Percentiles rank a stretch among this genome's conserved stretches.
Evolutionary conservation across 805 yeast genomes (phyloP).

Genomic region (Candida michaelii): DNA sequence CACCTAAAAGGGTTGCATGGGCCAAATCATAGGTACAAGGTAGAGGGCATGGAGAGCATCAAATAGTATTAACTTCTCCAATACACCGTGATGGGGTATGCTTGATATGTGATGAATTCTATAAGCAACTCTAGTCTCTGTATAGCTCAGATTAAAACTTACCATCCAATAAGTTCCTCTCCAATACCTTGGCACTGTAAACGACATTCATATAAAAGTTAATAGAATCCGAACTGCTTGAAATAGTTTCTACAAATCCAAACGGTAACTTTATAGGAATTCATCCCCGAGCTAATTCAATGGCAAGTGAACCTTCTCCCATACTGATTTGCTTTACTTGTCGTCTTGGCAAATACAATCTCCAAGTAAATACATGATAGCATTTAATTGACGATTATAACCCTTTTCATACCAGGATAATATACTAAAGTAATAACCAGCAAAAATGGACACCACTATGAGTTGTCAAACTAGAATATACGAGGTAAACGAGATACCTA

Average conservation of each 20-base stretch:
- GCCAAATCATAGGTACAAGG: too few species aligned
- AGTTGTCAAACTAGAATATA: too few species aligned
- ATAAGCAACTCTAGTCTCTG: too few species aligned
- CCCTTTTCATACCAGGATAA: conserved; percentile 76
- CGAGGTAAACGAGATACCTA: too few species aligned
- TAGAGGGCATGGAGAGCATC: too few species aligned
- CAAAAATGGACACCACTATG: conserved; percentile 94
- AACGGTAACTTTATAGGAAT: conserved; percentile 97
- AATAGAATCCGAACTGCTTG: conserved; percentile 76
- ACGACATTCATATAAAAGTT: conserved; percentile 69
- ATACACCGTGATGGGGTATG: too few species aligned
- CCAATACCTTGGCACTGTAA: conserved; percentile 79
- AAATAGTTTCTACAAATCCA: conserved; percentile 78
- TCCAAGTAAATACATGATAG: conserved; percentile 80
- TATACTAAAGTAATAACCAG: conserved; percentile 96
- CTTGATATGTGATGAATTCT: too few species aligned
- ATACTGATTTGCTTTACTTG: conserved; percentile 78
- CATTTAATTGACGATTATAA: conserved; percentile 55
- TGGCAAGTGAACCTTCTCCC: conserved; percentile 80
- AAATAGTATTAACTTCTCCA: too few species aligned
- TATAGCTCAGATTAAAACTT: conserved; percentile 74
- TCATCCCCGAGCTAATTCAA: conserved; percentile 98
- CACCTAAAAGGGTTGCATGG: neutral
- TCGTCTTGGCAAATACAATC: conserved; percentile 72
- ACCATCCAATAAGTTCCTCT: conserved; percentile 61